A percentile compares a stretch with the other conserved stretches of the same genome.
Conservation (phyloP, 306 rosid species). For the Prosopis cineraria region DNA sequence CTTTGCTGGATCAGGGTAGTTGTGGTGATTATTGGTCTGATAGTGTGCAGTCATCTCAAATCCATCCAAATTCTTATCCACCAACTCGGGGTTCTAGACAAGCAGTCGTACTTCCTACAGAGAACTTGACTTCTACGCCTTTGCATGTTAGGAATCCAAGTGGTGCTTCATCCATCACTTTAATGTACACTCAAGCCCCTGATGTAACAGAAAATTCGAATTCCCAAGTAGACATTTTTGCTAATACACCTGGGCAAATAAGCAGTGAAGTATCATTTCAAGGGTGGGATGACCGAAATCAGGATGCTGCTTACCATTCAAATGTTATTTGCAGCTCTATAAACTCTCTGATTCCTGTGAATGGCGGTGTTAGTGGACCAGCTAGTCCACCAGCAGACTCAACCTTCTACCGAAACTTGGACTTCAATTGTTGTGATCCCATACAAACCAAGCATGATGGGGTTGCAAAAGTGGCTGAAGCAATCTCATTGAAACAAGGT, state of each 20-base stretch:
- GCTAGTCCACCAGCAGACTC: constrained; percentile 46
- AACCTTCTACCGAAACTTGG: constrained; percentile 44
- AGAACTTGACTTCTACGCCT: constrained; percentile 30
- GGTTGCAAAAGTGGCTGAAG: constrained; percentile 42
- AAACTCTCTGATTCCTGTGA: constrained; percentile 52
- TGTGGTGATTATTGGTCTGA: constrained; percentile 55
- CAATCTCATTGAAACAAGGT: constrained; percentile 42
- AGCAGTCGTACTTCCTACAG: constrained; percentile 33
- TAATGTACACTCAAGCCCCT: constrained; percentile 45
- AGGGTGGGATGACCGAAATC: constrained; percentile 68
- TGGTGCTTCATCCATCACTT: constrained; percentile 47
- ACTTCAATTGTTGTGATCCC: constrained; percentile 48
- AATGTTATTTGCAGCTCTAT: constrained; percentile 37
- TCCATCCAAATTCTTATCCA: constrained; percentile 45
- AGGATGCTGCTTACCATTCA: constrained; percentile 49
- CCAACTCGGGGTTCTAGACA: constrained; percentile 38
- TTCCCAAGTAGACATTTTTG: constrained; percentile 43
- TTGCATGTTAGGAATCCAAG: constrained; percentile 27
- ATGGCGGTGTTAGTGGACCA: constrained; percentile 43
- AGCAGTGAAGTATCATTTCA: constrained; percentile 46
- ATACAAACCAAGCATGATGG: constrained; percentile 49
- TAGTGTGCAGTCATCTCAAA: constrained; percentile 48
- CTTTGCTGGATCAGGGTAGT: constrained; percentile 52
- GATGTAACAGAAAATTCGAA: constrained; percentile 46
- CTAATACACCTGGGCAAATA: constrained; percentile 38